Evolutionary conservation across 2,329 filamentous ascomycete genomes (phyloP).

Genomic region (Orbilia quercus): DNA sequence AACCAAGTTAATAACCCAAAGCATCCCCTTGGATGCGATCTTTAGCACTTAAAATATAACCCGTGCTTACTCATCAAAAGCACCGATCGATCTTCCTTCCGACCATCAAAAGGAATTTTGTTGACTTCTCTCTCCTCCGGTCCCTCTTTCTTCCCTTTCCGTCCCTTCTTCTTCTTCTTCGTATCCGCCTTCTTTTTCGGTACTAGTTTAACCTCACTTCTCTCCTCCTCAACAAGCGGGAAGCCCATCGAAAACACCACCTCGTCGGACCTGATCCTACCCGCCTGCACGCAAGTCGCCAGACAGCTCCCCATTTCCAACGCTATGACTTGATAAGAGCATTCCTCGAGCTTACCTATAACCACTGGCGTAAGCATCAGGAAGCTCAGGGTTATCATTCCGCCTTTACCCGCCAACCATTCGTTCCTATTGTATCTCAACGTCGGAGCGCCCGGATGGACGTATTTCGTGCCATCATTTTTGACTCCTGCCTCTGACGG

Average conservation of each 20-base stretch:
- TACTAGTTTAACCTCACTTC: not conserved
- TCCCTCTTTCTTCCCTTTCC: not conserved
- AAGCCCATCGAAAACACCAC: not conserved
- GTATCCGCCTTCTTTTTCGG: conserved; percentile 3
- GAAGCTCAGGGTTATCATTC: conserved; percentile 4
- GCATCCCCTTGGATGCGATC: not conserved
- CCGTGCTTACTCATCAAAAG: conserved; percentile 13
- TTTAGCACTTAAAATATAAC: not conserved
- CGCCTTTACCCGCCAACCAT: conserved; percentile 1
- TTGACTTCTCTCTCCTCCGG: not conserved
- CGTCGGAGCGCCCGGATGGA: conserved; percentile 1
- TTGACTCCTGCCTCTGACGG: not conserved
- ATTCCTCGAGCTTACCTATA: not conserved
- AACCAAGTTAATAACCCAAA: too few species aligned
- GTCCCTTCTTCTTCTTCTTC: conserved; percentile 5
- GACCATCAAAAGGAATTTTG: not conserved
- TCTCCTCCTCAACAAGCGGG: conserved; percentile 3
- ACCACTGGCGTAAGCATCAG: not conserved
- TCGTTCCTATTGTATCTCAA: conserved; percentile 2
- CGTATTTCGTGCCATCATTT: not conserved
- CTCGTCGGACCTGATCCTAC: not conserved
- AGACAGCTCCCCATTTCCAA: not conserved
- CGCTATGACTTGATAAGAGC: not conserved
- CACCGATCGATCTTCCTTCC: not conserved
- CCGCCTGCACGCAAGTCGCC: not conserved